phyloP scores from a whole-genome alignment of 352 stramenopile genomes.

The Phytophthora pseudosyringae region DNA sequence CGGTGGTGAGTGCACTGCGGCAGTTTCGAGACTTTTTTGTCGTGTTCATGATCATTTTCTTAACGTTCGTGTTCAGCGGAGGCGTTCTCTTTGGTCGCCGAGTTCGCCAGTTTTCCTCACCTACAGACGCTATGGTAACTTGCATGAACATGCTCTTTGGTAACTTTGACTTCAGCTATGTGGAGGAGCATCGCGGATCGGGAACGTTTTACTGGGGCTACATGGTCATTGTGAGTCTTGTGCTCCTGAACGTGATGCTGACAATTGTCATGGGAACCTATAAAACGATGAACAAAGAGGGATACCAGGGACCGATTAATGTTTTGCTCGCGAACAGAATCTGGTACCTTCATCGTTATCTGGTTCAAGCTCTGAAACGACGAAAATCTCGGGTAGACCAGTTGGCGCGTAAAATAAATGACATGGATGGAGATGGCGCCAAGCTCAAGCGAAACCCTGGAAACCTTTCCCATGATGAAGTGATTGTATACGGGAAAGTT shows the following conservation, averaged over 20 bases:
- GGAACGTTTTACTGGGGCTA: slow-evolving; percentile 69
- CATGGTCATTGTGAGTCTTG: slow-evolving; percentile 61
- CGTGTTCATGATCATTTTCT: slow-evolving; percentile 56
- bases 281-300: slow-evolving; percentile 38
- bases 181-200: slow-evolving; percentile 20
- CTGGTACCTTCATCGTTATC: neutral
- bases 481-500: slow-evolving; percentile 12
- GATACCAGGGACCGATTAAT: slow-evolving; percentile 13
- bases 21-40: slow-evolving; percentile 60
- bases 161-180: slow-evolving; percentile 51
- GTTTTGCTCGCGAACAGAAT: slow-evolving; percentile 7
- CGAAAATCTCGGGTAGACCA: neutral
- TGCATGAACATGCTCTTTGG: slow-evolving; percentile 71
- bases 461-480: neutral
- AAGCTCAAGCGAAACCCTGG: neutral
- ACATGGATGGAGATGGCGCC: neutral
- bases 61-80: slow-evolving; percentile 49
- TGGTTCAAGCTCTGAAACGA: neutral
- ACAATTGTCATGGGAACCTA: slow-evolving; percentile 66
- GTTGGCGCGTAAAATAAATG: neutral
- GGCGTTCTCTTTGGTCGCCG: slow-evolving; percentile 55
- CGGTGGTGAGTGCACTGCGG: slow-evolving; percentile 42
- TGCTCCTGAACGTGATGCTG: slow-evolving; percentile 72
- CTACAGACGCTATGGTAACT: slow-evolving; percentile 36
- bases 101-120: slow-evolving; percentile 43